Conservation (phyloP, 371 early-diverging fungal species). For the Basidiobolus meristosporus region DNA sequence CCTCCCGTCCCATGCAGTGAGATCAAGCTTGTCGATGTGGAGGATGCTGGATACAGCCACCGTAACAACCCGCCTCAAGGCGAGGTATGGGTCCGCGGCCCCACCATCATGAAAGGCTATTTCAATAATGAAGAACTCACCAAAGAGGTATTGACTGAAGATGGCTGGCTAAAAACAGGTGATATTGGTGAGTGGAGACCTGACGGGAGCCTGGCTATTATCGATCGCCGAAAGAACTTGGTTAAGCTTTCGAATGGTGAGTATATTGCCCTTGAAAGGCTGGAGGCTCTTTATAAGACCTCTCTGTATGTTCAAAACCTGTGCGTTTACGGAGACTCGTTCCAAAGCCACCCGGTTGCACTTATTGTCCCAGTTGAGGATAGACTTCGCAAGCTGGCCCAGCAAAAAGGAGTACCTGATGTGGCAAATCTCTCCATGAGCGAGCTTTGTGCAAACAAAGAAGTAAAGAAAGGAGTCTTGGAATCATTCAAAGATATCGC, state of each 20-base stretch:
- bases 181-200: constrained; percentile 74
- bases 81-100: constrained; percentile 79
- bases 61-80: constrained; percentile 58
- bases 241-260: constrained; percentile 88
- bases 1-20: constrained; percentile 69
- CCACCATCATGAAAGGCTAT: constrained; percentile 54
- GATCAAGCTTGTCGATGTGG: constrained; percentile 77
- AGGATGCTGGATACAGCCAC: constrained; percentile 54
- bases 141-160: constrained; percentile 57
- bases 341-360: constrained; percentile 42
- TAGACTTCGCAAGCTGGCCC: no score
- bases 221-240: constrained; percentile 73
- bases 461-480: no score
- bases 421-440: no score
- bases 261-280: no score
- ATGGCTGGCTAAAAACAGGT: constrained; percentile 89
- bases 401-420: no score
- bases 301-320: constrained; percentile 58
- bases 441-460: no score
- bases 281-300: constrained; percentile 84
- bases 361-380: no score
- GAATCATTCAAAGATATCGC: no score
- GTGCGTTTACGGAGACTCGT: constrained; percentile 70
- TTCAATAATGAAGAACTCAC: constrained; percentile 53
- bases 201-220: constrained; percentile 50